Conservation (phyloP, 179 eudicot species). For the Silene vulgaris region DNA sequence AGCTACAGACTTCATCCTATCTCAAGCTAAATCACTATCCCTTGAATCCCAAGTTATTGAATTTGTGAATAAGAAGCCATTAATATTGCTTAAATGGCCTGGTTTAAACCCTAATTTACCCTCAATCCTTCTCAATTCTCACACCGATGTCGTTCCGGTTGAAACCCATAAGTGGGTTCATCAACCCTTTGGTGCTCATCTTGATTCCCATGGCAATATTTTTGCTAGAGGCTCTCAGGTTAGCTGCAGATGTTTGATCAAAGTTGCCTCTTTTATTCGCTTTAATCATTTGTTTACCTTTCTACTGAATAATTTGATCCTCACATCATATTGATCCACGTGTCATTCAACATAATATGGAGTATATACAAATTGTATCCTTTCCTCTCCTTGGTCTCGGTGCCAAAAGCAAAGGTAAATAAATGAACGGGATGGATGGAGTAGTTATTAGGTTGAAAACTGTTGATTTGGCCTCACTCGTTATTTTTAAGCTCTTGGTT, state of each 20-base stretch:
- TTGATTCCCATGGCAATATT: slow-evolving; percentile 43
- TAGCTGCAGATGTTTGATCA: too few relatives aligned
- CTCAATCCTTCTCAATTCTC: slow-evolving; percentile 68
- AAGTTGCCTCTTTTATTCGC: not conserved
- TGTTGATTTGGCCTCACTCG: not conserved
- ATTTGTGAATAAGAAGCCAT: slow-evolving; percentile 55
- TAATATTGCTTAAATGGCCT: slow-evolving; percentile 62
- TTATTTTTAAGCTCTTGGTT: too few relatives aligned
- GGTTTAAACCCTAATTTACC: slow-evolving; percentile 56
- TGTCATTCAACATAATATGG: too few relatives aligned
- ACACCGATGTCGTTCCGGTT: slow-evolving; percentile 85
- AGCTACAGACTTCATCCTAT: slow-evolving; percentile 50
- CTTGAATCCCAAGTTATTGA: slow-evolving; percentile 51
- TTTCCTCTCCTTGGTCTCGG: too few relatives aligned
- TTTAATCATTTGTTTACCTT: not conserved
- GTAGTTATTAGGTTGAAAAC: not conserved
- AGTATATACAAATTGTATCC: not conserved
- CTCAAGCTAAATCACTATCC: slow-evolving; percentile 47
- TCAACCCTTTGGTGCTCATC: slow-evolving; percentile 60
- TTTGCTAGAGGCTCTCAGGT: slow-evolving; percentile 83
- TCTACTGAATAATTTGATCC: too few relatives aligned
- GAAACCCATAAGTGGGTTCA: slow-evolving; percentile 64
- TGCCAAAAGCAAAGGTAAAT: too few relatives aligned
- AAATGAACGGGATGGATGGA: too few relatives aligned
- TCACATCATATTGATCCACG: too few relatives aligned